A percentile compares a stretch with the other conserved stretches of the same genome.
These are phyloP conservation scores for Camelina sativa DNA, from an alignment of 345 rosid genomes.

Conservation along the genomic window DNA sequence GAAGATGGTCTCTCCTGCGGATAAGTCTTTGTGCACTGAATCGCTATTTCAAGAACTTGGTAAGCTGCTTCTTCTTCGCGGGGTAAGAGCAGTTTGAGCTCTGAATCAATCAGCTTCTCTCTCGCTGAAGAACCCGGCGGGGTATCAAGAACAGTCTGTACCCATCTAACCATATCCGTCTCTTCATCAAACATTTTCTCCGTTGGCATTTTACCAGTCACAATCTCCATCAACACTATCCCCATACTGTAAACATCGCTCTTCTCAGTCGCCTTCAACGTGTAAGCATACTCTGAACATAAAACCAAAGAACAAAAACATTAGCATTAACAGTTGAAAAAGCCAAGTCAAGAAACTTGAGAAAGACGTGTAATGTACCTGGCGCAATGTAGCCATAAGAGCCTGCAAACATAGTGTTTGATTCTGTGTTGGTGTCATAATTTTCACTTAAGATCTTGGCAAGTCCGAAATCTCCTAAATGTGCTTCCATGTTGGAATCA, in stretches of 20 bases:
- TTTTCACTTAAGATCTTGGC: conserved; percentile 72
- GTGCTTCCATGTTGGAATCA: conserved; percentile 86
- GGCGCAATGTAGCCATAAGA: conserved; percentile 96
- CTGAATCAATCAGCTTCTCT: conserved; percentile 72
- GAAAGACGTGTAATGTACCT: conserved; percentile 50
- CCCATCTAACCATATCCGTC: conserved; percentile 92
- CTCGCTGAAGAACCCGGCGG: conserved; percentile 42
- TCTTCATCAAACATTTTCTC: conserved; percentile 63
- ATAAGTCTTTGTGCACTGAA: conserved; percentile 69
- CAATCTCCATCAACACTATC: conserved; percentile 89
- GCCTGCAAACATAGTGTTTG: conserved; percentile 80
- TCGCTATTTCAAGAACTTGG: conserved; percentile 78
- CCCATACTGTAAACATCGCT: conserved; percentile 93
- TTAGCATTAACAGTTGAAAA: background rate
- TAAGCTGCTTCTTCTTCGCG: conserved; percentile 62
- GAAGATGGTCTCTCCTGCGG: conserved; percentile 83
- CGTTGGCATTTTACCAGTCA: conserved; percentile 84
- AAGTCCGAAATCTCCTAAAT: conserved; percentile 91
- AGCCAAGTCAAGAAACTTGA: background rate
- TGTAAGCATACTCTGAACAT: conserved; percentile 69
- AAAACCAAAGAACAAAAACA: background rate
- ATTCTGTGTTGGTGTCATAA: conserved; percentile 65
- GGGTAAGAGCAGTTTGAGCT: conserved; percentile 55
- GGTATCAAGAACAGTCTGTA: conserved; percentile 57
- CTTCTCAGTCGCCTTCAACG: conserved; percentile 80